These are phyloP conservation scores for Yamadazyma endophytica DNA, from an alignment of 805 yeast species.

Conservation along the genomic window DNA sequence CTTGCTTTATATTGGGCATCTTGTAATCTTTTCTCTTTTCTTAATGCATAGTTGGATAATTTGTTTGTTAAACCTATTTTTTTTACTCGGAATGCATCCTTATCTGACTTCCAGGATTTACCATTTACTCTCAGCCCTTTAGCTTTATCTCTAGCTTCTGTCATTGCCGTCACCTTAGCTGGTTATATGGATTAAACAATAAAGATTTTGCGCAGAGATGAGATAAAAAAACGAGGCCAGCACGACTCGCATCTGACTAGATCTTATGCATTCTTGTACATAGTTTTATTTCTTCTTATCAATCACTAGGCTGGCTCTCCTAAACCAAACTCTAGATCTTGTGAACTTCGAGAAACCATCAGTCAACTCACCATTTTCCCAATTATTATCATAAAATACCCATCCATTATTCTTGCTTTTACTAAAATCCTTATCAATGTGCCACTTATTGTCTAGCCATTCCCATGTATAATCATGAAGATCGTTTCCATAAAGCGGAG, in stretches of 20 bases:
- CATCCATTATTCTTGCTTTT: conserved; percentile 44
- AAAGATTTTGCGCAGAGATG: too few species aligned
- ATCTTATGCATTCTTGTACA: too few species aligned
- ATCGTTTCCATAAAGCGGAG: conserved; percentile 41
- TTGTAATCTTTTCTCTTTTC: conserved; percentile 61
- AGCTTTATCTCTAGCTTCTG: conserved; percentile 32
- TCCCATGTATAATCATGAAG: conserved; percentile 45
- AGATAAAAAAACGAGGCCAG: too few species aligned
- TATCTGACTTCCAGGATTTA: conserved; percentile 67
- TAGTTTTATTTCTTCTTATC: too few species aligned
- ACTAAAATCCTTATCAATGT: conserved; percentile 37
- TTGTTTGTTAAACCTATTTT: conserved; percentile 51
- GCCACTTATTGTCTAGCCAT: conserved; percentile 56
- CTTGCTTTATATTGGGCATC: conserved; percentile 66
- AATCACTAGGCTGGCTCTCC: conserved; percentile 38
- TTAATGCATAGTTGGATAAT: conserved; percentile 55
- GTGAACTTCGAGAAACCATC: conserved; percentile 52
- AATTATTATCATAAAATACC: conserved; percentile 49
- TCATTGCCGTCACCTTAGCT: too few species aligned
- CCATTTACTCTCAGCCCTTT: conserved; percentile 58
- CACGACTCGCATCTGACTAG: too few species aligned
- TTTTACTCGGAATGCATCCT: conserved; percentile 63
- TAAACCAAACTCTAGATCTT: conserved; percentile 47
- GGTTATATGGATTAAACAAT: too few species aligned
- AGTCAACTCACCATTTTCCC: conserved; percentile 37